Conservation (phyloP, 345 rosid genomes). For the Hibiscus mutabilis region DNA sequence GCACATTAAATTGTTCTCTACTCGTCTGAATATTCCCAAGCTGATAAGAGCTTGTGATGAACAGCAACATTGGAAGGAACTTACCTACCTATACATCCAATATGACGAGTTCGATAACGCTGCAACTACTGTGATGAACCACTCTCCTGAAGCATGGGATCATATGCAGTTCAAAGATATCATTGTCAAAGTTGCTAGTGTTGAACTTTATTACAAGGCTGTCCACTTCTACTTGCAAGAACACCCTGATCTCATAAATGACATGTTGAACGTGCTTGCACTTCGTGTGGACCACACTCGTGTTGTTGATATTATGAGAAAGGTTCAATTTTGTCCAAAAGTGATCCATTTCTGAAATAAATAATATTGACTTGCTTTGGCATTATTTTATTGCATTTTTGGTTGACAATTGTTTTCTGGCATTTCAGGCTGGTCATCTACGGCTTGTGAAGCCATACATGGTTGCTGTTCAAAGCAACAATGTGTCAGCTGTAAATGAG, state of each 20-base stretch:
- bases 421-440: conserved; percentile 82
- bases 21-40: conserved; percentile 95
- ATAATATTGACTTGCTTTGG: not conserved
- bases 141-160: conserved; percentile 99
- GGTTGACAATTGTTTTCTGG: conserved; percentile 2
- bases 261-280: conserved; percentile 89
- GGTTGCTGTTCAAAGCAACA: conserved; percentile 94
- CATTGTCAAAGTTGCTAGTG: conserved; percentile 86
- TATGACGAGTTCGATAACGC: conserved; percentile 98
- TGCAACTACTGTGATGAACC: conserved; percentile 96
- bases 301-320: conserved; percentile 94
- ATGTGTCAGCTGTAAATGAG: conserved; percentile 88
- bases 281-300: conserved; percentile 91
- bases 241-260: conserved; percentile 91
- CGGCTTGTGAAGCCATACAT: conserved; percentile 94
- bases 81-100: conserved; percentile 79
- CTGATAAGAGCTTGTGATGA: conserved; percentile 98
- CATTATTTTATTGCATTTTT: not conserved
- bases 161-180: conserved; percentile 99
- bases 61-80: conserved; percentile 98
- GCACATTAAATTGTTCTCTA: conserved; percentile 91
- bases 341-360: not conserved
- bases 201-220: conserved; percentile 91
- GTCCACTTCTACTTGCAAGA: conserved; percentile 98
- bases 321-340: conserved; percentile 40